Percentiles rank a stretch among this genome's conserved stretches.
phyloP scores from a whole-genome alignment of 2,329 filamentous ascomycete species.

The Venturia oleaginea region DNA sequence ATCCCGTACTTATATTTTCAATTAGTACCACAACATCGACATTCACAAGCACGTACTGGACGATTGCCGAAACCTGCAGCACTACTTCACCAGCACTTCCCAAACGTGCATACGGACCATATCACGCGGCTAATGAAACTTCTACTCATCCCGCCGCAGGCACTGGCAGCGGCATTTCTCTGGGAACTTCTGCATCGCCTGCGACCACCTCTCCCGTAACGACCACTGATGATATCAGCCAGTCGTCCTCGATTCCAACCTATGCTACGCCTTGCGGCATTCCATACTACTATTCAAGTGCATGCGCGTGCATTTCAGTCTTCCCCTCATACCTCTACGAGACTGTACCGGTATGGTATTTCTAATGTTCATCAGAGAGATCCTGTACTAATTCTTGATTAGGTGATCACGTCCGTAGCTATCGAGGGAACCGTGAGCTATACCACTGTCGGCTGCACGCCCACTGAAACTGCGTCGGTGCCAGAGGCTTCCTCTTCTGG shows the following conservation, averaged over 20 bases:
- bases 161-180: background rate
- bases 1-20: background rate
- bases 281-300: conserved; percentile 3
- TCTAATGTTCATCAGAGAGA: background rate
- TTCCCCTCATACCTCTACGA: background rate
- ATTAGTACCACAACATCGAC: background rate
- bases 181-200: background rate
- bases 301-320: background rate
- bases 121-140: background rate
- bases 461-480: background rate
- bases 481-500: background rate
- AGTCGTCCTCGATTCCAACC: background rate
- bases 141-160: background rate
- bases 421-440: background rate
- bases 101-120: background rate
- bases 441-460: background rate
- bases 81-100: background rate
- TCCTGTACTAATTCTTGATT: background rate
- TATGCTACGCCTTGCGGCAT: conserved; percentile 1
- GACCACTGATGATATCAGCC: background rate
- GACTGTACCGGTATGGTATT: background rate
- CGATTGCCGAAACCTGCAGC: background rate
- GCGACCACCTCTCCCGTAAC: background rate
- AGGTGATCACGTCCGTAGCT: background rate
- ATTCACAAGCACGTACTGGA: background rate